Base-by-base conservation (phyloP, 1,139 yeast species). In the Arxiozyma bovina region DNA sequence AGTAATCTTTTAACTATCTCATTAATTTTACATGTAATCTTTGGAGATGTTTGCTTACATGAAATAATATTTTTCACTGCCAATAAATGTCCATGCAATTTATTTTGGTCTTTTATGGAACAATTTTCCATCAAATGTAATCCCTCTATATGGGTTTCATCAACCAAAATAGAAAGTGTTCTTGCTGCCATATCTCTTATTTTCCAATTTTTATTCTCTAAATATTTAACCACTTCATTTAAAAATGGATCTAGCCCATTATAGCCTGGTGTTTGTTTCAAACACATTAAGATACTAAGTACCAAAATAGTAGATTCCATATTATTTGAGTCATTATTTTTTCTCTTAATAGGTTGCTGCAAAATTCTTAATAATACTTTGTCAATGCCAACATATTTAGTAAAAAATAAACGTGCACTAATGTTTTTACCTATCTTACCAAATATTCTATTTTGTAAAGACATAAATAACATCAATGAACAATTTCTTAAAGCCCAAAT, bases 401-500 rank as follows among this genome's bases (percentile, higher is more conserved):
- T 73, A 66, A 91, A 91, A 64, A 90, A 89, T 20, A 85, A 70
- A 50, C 82, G 73, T 0, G 89, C 86, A 42, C 87, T 77, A 53
- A 80, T 69, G 30, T 70, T 72, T 47, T 75, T 74, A 3, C 72
- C 73, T 9, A 66, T 58, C 52, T 82, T 79, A 3, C 95, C 95
- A 70, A 91, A 90, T 4, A 93, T 65, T 58, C 94, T 77, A 57
- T 83, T 83, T 64, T 87, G 93, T 48, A 91, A 69, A 0, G 96
- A 82, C 1, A 95, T 85, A 67, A 90, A 93, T 45, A 93, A 75
- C 98, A 93, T 93, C 34, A 91, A 86, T 0, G 96, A 89, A 69
- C 97, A 88, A 68, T 93, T 93, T 63, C 96, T 76, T 40, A 93
- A 78, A 0, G 96, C 83, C 98, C 98, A 91, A 40, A 82, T 75